phyloP scores from a whole-genome alignment of 164 flowering plant genomes.

The Brasenia schreberi region DNA sequence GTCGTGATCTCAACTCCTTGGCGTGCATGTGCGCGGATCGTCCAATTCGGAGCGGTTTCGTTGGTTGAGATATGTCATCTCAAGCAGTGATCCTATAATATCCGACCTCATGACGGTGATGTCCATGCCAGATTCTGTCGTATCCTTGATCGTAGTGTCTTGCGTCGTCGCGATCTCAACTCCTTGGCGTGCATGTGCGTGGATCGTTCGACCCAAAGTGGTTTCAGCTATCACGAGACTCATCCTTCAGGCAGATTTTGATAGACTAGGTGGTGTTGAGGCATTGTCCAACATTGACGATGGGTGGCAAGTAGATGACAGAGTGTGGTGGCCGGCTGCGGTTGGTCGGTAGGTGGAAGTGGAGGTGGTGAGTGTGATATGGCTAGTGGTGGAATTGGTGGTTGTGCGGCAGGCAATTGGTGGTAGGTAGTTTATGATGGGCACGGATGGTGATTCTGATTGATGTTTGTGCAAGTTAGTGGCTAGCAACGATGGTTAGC shows the following conservation, averaged over 20 bases:
- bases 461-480: too few relatives aligned
- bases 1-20: constrained; percentile 29
- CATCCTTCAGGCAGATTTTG: constrained; percentile 12
- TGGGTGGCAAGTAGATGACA: too few relatives aligned
- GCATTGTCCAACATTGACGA: too few relatives aligned
- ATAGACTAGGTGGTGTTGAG: too few relatives aligned
- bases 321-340: too few relatives aligned
- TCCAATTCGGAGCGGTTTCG: constrained; percentile 32
- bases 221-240: constrained; percentile 20
- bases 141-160: constrained; percentile 34
- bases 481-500: too few relatives aligned
- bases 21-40: constrained; percentile 20
- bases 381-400: too few relatives aligned
- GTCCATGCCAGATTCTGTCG: constrained; percentile 12
- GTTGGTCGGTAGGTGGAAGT: too few relatives aligned
- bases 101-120: constrained; percentile 24
- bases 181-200: constrained; percentile 19
- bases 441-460: too few relatives aligned
- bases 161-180: constrained; percentile 35
- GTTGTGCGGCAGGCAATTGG: too few relatives aligned
- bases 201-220: constrained; percentile 31
- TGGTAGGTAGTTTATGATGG: too few relatives aligned
- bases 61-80: constrained; percentile 26
- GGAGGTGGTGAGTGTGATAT: too few relatives aligned
- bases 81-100: constrained; percentile 28